Evolutionary conservation across 768 basidiomycete species (phyloP).

Genomic region (Suillus occidentalis): DNA sequence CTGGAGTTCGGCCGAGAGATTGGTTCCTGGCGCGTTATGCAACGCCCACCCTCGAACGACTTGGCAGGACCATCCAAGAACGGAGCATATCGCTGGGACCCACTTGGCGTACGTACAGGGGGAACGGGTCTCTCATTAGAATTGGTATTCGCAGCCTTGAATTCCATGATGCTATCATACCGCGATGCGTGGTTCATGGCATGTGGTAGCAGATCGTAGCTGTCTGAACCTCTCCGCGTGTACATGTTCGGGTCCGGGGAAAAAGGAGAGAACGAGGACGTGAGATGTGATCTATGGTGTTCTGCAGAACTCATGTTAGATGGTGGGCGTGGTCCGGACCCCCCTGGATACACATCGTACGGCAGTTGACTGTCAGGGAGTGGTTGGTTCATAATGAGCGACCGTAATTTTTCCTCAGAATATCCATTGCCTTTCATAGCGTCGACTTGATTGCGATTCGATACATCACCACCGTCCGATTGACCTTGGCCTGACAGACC

Average conservation of each 20-base stretch:
- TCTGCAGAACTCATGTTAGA: conserved; percentile 16
- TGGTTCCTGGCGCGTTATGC: conserved; percentile 45
- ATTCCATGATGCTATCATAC: conserved; percentile 41
- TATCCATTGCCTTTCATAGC: conserved; percentile 17
- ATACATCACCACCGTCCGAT: conserved; percentile 12
- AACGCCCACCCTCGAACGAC: conserved; percentile 40
- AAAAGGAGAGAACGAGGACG: conserved; percentile 65
- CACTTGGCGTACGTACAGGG: conserved; percentile 44
- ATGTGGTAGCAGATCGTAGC: conserved; percentile 37
- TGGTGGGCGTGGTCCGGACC: conserved; percentile 17
- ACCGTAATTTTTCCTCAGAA: conserved; percentile 25
- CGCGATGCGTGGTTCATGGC: conserved; percentile 52
- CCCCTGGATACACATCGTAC: conserved; percentile 24
- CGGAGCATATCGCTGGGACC: conserved; percentile 43
- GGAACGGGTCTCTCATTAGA: conserved; percentile 40
- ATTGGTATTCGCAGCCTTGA: conserved; percentile 30
- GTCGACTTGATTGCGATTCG: conserved; percentile 12
- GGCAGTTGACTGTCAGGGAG: conserved; percentile 17
- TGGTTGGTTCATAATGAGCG: conserved; percentile 21
- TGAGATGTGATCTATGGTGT: conserved; percentile 22
- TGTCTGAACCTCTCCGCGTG: conserved; percentile 38
- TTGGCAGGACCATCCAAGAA: conserved; percentile 46
- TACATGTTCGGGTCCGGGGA: conserved; percentile 69
- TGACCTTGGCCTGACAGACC: conserved; percentile 39
- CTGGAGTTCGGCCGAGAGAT: conserved; percentile 58